Percentiles rank a stretch among this genome's conserved stretches.
These are phyloP conservation scores for Poa pratensis DNA, from an alignment of 176 grass and related monocot genomes.

Conservation along the genomic window DNA sequence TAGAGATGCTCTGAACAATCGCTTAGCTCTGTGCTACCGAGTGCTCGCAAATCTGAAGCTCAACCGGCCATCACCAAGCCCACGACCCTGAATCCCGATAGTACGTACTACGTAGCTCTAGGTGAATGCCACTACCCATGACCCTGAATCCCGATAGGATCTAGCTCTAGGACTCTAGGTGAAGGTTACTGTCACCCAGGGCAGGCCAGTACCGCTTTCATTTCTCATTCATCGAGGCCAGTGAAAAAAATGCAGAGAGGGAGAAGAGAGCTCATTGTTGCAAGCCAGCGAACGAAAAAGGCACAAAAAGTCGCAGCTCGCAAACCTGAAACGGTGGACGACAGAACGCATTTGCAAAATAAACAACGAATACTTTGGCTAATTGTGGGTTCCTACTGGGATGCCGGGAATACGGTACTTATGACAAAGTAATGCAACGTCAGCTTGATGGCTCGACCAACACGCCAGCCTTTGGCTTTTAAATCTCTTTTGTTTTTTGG, in stretches of 20 bases:
- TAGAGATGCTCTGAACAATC: too few relatives aligned
- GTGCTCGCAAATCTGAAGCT: too few relatives aligned
- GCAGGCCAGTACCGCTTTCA: neutral
- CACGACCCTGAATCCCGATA: neutral
- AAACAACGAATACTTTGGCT: conserved; percentile 38
- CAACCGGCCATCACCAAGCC: neutral
- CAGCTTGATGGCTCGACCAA: conserved; percentile 22
- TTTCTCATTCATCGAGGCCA: neutral
- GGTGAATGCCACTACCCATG: neutral
- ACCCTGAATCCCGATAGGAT: neutral
- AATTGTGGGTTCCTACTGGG: conserved; percentile 19
- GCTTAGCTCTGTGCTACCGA: too few relatives aligned
- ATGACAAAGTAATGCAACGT: conserved; percentile 20
- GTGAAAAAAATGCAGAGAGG: neutral
- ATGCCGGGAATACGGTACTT: conserved; percentile 38
- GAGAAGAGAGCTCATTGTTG: too few relatives aligned
- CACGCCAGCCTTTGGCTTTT: conserved; percentile 7
- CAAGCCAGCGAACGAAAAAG: too few relatives aligned
- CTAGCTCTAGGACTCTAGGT: neutral
- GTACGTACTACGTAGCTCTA: neutral
- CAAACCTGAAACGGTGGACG: neutral
- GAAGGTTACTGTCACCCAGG: neutral
- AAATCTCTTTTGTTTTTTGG: neutral
- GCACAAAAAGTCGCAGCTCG: neutral
- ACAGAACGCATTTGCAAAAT: neutral